Conservation (phyloP, 2,329 filamentous ascomycete species). For the Colletotrichum liaoningense region DNA sequence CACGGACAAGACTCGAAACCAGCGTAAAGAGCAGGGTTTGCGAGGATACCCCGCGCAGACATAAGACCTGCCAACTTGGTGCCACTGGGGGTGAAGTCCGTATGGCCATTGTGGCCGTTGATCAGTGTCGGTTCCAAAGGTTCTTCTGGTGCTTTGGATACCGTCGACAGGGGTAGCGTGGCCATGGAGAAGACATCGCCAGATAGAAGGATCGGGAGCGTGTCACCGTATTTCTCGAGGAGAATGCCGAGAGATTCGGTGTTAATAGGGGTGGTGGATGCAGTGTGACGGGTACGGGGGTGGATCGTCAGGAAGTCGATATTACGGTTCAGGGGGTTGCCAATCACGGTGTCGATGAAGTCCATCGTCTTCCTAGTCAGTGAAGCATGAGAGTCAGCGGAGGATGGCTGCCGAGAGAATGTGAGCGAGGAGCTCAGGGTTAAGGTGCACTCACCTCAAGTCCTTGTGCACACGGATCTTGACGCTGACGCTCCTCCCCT, state of each 20-base stretch:
- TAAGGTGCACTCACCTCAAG: constrained; percentile 55
- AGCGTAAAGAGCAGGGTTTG: constrained; percentile 75
- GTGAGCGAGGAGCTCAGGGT: background rate
- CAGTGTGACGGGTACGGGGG: constrained; percentile 71
- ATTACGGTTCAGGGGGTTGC: constrained; percentile 59
- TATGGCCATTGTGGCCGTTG: constrained; percentile 3
- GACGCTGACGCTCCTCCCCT: constrained; percentile 71
- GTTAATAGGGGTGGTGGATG: constrained; percentile 71
- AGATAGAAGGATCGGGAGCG: constrained; percentile 75
- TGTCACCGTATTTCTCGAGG: constrained; percentile 60
- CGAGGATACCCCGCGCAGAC: constrained; percentile 75
- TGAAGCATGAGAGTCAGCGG: background rate
- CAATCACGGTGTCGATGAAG: constrained; percentile 72
- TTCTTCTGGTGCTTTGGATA: constrained; percentile 26
- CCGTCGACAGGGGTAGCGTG: constrained; percentile 56
- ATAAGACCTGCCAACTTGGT: constrained; percentile 72
- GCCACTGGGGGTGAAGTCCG: constrained; percentile 48
- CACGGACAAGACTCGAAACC: constrained; percentile 68
- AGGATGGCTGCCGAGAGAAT: background rate
- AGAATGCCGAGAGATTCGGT: constrained; percentile 70
- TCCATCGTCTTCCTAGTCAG: constrained; percentile 62
- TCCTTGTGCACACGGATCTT: constrained; percentile 78
- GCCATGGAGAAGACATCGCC: constrained; percentile 74
- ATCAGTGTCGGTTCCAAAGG: background rate
- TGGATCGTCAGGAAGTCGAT: constrained; percentile 79